Conservation (phyloP, 163 green algal species). For the Botryococcus braunii region DNA sequence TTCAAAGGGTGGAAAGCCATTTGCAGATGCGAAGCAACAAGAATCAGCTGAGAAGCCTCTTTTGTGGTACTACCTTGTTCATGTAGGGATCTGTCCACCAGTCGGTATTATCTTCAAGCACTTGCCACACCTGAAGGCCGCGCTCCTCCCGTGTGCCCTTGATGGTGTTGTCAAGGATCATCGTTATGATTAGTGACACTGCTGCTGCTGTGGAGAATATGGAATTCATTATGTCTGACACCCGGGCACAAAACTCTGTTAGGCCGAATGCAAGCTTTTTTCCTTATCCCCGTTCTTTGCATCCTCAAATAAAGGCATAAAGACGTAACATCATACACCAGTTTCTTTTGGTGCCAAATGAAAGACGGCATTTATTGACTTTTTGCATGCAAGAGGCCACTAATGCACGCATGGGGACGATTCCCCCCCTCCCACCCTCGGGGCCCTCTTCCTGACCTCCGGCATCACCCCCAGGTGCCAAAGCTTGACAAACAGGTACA, state of each 20-base stretch:
- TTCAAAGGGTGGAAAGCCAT: background rate
- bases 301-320: too few species aligned
- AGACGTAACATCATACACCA: too few species aligned
- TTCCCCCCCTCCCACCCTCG: too few species aligned
- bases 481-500: too few species aligned
- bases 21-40: background rate
- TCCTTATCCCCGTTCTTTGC: too few species aligned
- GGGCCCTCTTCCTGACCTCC: too few species aligned
- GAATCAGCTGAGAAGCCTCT: background rate
- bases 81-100: constrained; percentile 20
- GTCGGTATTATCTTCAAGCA: background rate
- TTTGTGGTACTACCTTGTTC: constrained; percentile 1
- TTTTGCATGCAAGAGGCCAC: too few species aligned
- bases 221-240: constrained; percentile 40
- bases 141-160: constrained; percentile 17
- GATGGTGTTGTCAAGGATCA: constrained; percentile 63
- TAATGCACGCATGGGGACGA: too few species aligned
- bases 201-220: constrained; percentile 52
- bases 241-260: background rate
- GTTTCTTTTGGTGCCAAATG: too few species aligned
- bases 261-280: too few species aligned
- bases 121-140: constrained; percentile 16
- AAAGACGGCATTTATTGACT: too few species aligned
- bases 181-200: constrained; percentile 49
- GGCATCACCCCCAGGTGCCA: too few species aligned